phyloP scores from a whole-genome alignment of 108 stramenopile genomes.

The Skeletonema marinoi region DNA sequence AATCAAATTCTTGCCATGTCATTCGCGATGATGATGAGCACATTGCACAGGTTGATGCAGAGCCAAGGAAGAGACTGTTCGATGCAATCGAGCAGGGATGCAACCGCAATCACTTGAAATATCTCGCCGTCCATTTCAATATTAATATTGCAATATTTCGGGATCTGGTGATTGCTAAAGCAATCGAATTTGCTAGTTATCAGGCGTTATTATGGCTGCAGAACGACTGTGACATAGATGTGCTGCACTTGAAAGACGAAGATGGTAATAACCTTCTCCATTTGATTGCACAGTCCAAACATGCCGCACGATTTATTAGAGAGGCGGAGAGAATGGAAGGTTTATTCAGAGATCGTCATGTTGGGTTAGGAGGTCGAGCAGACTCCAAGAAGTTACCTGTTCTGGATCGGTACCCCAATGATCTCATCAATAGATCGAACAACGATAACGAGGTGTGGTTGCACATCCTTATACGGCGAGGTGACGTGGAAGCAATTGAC shows the following conservation, averaged over 20 bases:
- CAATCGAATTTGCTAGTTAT: slow-evolving; percentile 7
- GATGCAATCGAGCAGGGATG: slow-evolving; percentile 11
- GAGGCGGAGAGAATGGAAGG: background rate
- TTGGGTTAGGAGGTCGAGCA: too few species aligned
- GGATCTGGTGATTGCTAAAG: background rate
- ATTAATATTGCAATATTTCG: background rate
- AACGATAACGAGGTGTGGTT: slow-evolving; percentile 1
- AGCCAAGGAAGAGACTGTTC: slow-evolving; percentile 10
- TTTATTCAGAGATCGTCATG: background rate
- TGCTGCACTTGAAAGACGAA: background rate
- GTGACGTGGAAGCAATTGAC: slow-evolving; percentile 6
- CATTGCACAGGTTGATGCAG: background rate
- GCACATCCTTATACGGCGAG: background rate
- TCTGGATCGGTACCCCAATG: background rate
- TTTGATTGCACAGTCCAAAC: slow-evolving; percentile 2
- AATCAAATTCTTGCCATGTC: background rate
- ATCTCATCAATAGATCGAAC: background rate
- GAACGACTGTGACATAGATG: background rate
- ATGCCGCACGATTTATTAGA: slow-evolving; percentile 1
- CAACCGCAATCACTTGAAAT: background rate
- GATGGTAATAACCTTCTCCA: slow-evolving; percentile 10
- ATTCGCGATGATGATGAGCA: background rate
- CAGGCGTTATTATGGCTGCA: slow-evolving; percentile 9
- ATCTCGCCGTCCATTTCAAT: background rate
- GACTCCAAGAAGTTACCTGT: background rate